Evolutionary conservation across 306 rosid genomes (phyloP).

Genomic region (Parietaria judaica): DNA sequence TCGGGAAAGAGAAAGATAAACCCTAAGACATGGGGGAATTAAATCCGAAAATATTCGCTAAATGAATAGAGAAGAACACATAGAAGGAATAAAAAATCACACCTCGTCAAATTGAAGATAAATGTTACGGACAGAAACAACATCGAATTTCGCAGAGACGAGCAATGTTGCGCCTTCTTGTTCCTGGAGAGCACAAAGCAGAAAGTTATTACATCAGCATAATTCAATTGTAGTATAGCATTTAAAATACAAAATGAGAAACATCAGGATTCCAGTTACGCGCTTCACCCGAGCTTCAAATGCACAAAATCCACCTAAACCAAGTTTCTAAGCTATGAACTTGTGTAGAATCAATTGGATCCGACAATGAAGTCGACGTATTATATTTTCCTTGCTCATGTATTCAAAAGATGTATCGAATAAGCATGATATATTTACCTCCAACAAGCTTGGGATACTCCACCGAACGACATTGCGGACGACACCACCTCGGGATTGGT

Average conservation of each 20-base stretch:
- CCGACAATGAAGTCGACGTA: too few species aligned
- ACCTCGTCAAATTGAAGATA: constrained; percentile 91
- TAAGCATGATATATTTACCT: constrained; percentile 35
- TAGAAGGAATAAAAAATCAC: constrained; percentile 8
- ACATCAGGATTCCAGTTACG: too few species aligned
- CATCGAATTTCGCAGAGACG: constrained; percentile 72
- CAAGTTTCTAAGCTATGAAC: too few species aligned
- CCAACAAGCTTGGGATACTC: constrained; percentile 78
- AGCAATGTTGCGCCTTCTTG: constrained; percentile 88
- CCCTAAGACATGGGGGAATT: too few species aligned
- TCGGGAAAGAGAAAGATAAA: too few species aligned
- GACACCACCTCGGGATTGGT: constrained; percentile 47
- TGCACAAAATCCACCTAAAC: too few species aligned
- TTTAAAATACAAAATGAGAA: too few species aligned
- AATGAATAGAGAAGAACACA: not conserved
- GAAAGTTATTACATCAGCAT: constrained; percentile 3
- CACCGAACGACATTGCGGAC: constrained; percentile 73
- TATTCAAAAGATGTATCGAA: too few species aligned
- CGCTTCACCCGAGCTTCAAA: too few species aligned
- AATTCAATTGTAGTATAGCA: not conserved
- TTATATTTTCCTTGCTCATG: too few species aligned
- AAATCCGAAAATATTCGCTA: not conserved
- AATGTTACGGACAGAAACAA: constrained; percentile 71
- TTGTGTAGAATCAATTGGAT: too few species aligned
- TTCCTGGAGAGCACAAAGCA: constrained; percentile 44